Conservation (phyloP, 768 basidiomycete species). For the Phlebiopsis gigantea region DNA sequence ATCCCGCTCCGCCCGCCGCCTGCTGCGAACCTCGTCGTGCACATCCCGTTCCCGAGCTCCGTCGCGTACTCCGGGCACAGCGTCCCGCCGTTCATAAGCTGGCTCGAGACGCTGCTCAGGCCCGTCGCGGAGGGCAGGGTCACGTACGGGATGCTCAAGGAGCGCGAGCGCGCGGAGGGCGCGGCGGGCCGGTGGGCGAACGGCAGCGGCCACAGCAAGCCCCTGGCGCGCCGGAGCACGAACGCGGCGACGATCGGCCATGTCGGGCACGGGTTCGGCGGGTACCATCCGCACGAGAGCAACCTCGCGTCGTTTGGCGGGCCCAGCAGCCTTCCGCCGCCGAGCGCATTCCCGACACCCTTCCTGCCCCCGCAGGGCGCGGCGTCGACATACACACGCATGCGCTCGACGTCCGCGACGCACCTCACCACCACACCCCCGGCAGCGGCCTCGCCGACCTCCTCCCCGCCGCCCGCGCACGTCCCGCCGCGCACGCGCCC, state of each 20-base stretch:
- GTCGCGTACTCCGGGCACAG: constrained; percentile 47
- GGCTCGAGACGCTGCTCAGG: constrained; percentile 60
- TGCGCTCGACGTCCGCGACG: constrained; percentile 24
- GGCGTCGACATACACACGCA: constrained; percentile 19
- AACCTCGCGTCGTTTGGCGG: constrained; percentile 5
- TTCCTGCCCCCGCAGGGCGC: constrained; percentile 19
- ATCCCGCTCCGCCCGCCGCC: constrained; percentile 64
- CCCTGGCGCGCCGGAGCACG: constrained; percentile 9
- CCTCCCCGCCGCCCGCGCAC: constrained; percentile 8
- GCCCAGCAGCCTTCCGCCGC: constrained; percentile 22
- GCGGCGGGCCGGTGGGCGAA: not conserved
- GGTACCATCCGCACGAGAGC: not conserved
- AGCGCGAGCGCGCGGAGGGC: constrained; percentile 8
- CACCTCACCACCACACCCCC: too few species aligned
- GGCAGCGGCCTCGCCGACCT: constrained; percentile 9
- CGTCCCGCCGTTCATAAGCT: constrained; percentile 59
- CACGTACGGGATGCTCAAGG: constrained; percentile 14
- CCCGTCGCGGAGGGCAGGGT: constrained; percentile 31
- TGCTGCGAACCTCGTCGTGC: constrained; percentile 65
- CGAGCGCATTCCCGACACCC: constrained; percentile 22
- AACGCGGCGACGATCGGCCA: constrained; percentile 11
- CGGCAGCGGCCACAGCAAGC: not conserved
- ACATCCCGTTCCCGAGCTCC: constrained; percentile 70
- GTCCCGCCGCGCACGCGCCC: constrained; percentile 43
- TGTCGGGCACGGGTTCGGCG: not conserved